Evolutionary conservation across 495 filamentous ascomycete genomes (phyloP).

Genomic region (Astrothelium subdiscretum): DNA sequence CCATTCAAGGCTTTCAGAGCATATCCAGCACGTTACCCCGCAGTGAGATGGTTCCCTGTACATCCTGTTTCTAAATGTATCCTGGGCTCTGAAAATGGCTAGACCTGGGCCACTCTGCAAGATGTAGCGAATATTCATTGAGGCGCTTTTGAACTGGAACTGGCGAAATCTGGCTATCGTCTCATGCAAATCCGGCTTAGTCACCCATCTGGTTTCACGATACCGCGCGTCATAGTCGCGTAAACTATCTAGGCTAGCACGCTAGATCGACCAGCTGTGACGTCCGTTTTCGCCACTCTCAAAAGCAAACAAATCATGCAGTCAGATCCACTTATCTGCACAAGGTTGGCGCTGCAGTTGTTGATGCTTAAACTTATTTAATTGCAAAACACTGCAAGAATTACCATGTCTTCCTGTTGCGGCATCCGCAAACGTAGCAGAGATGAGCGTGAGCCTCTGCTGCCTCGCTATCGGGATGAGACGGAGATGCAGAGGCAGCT

Average conservation of each 20-base stretch:
- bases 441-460: slow-evolving; percentile 60
- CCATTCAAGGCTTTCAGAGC: not conserved
- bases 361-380: not conserved
- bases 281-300: not conserved
- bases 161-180: no score
- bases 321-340: not conserved
- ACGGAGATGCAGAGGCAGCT: slow-evolving; percentile 63
- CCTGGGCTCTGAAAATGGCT: no score
- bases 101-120: no score
- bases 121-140: no score
- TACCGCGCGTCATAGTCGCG: slow-evolving; percentile 1
- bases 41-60: not conserved
- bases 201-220: not conserved
- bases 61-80: no score
- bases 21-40: not conserved
- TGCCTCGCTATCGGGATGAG: slow-evolving; percentile 76
- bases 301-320: not conserved
- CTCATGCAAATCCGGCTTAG: no score
- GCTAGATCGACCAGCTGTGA: not conserved
- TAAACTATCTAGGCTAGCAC: no score
- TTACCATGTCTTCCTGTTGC: slow-evolving; percentile 43
- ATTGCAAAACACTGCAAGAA: not conserved
- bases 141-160: no score
- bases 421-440: slow-evolving; percentile 32
- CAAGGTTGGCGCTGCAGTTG: not conserved